Evolutionary conservation across 495 filamentous ascomycete species (phyloP).

Genomic region (Penicillium coprophilum): DNA sequence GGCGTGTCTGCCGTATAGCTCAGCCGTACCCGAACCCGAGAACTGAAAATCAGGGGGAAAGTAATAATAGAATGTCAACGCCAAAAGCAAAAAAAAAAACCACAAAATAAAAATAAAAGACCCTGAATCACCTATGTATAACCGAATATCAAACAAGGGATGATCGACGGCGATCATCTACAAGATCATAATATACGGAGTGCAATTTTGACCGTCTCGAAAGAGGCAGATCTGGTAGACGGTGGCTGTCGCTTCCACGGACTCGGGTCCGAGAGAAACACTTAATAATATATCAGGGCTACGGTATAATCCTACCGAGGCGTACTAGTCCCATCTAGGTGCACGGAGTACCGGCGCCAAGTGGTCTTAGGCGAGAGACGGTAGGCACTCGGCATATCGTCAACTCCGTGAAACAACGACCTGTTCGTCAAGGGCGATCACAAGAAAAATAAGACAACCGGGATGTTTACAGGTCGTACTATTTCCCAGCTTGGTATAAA

Average conservation of each 20-base stretch:
- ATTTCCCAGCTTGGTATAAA: slow-evolving; percentile 19
- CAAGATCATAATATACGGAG: background rate
- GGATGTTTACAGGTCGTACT: slow-evolving; percentile 21
- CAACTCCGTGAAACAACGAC: slow-evolving; percentile 26
- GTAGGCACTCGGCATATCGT: slow-evolving; percentile 3
- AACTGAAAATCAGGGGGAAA: slow-evolving; percentile 6
- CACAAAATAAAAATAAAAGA: background rate
- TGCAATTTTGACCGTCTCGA: background rate
- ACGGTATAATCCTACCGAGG: background rate
- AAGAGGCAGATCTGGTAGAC: slow-evolving; percentile 1
- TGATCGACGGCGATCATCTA: slow-evolving; percentile 12
- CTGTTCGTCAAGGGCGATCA: slow-evolving; percentile 27
- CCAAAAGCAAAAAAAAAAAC: background rate
- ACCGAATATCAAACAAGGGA: slow-evolving; percentile 3
- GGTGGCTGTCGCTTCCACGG: slow-evolving; percentile 5
- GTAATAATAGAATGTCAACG: slow-evolving; percentile 4
- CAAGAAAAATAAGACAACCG: slow-evolving; percentile 5
- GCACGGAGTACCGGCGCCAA: background rate
- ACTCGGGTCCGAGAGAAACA: background rate
- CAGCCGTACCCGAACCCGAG: background rate
- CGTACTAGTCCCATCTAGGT: background rate
- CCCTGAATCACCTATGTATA: slow-evolving; percentile 6
- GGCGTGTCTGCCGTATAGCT: background rate
- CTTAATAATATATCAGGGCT: slow-evolving; percentile 2
- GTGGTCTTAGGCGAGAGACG: background rate